A percentile compares a stretch with the other conserved stretches of the same genome.
phyloP scores from a whole-genome alignment of 164 flowering plant genomes.

The Umbilicus rupestris region DNA sequence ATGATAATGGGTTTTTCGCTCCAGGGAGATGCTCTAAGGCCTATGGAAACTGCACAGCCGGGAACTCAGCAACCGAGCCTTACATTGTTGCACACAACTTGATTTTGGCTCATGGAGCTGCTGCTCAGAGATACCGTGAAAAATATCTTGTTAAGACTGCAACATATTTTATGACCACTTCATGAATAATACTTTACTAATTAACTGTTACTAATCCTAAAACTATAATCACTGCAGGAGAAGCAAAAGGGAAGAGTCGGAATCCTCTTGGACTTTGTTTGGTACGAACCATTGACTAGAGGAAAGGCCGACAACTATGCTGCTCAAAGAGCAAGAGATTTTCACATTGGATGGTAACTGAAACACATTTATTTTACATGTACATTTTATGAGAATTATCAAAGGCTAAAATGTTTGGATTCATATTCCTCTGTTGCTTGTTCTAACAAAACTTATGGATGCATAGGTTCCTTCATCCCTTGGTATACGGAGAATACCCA shows the following conservation, averaged over 20 bases:
- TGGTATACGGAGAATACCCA: slow-evolving; percentile 62
- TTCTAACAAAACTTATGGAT: no score
- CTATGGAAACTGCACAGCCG: slow-evolving; percentile 52
- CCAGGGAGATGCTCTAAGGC: slow-evolving; percentile 63
- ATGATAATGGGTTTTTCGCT: slow-evolving; percentile 53
- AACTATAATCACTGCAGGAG: slow-evolving; percentile 19
- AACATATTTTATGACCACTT: background rate
- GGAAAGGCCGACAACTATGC: slow-evolving; percentile 44
- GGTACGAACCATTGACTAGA: slow-evolving; percentile 67
- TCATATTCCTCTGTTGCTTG: no score
- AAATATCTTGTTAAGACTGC: slow-evolving; percentile 40
- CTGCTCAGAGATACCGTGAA: slow-evolving; percentile 53
- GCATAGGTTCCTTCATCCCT: slow-evolving; percentile 69
- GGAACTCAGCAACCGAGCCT: slow-evolving; percentile 68
- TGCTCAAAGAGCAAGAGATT: slow-evolving; percentile 71
- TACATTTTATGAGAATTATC: background rate
- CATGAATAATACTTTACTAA: background rate
- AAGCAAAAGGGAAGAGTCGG: slow-evolving; percentile 64
- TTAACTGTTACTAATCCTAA: background rate
- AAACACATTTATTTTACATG: background rate
- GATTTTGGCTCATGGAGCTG: slow-evolving; percentile 55
- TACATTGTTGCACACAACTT: slow-evolving; percentile 61
- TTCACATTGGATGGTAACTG: slow-evolving; percentile 65
- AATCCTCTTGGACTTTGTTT: slow-evolving; percentile 61
- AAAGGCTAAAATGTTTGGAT: background rate